Percentiles rank a stretch among this genome's conserved stretches.
Evolutionary conservation across 768 basidiomycete species (phyloP).

Genomic region (Fibroporia radiculosa): DNA sequence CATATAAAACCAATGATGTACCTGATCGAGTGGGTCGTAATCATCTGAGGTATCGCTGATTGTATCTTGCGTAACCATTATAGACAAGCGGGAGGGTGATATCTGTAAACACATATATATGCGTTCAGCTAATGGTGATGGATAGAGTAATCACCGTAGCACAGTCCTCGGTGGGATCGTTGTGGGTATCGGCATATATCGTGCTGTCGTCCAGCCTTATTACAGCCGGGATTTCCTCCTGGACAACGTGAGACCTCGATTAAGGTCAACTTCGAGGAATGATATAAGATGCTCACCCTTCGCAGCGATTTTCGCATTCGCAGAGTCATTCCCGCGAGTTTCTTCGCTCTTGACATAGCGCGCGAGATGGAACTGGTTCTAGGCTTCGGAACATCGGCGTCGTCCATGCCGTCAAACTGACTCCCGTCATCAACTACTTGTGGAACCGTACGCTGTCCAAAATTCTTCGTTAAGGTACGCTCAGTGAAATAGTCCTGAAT

Average conservation of each 20-base stretch:
- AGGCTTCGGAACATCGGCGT: background rate
- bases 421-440: background rate
- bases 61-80: background rate
- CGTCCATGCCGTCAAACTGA: background rate
- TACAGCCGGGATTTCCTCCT: background rate
- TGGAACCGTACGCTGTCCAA: background rate
- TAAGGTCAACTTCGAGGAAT: background rate
- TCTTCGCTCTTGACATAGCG: background rate
- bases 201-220: background rate
- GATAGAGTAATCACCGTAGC: background rate
- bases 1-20: background rate
- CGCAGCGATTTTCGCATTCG: background rate
- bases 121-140: too few species aligned
- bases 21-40: background rate
- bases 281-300: background rate
- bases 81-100: too few species aligned
- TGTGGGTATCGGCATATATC: background rate
- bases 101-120: too few species aligned
- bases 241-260: background rate
- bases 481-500: background rate
- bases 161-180: background rate
- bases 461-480: background rate
- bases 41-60: background rate
- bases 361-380: background rate
- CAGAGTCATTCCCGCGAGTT: background rate